Base-by-base conservation (phyloP, 164 flowering plant genomes). In the Kingdonia uniflora region DNA sequence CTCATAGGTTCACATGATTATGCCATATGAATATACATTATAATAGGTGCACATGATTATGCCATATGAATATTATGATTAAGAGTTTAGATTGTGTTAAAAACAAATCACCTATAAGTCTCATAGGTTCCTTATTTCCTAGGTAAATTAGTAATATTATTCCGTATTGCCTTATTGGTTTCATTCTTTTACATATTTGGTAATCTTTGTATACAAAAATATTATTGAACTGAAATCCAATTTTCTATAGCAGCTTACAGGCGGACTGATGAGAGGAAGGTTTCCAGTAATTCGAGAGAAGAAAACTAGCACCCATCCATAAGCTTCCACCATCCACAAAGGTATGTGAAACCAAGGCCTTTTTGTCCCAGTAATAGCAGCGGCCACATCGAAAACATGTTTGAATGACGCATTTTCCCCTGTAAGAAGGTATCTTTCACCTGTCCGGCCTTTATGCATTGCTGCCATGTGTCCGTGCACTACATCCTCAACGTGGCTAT, bases 391-490 rank as follows among this genome's bases (percentile, higher is more conserved):
- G 71, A 92, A 85, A 44, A 84, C 84, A 41, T 73, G 73, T 59
- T 47, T 71, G 54, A 87, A 82, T 1, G 98, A 87, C 54, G 92
- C 88, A 71, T 85, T 87, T 66, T 92, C 96, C 46, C 98, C 98
- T 0, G 96, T 85, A 51, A 92, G 87, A 17, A 85, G 75, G 62
- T 87, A 87, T 60, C 96, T 72, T 70, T 87, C 87, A 59, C 98
- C 95, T 0, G 47, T 53, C 29, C 69, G 68, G 43, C 95, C 98
- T 75, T 76, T 77, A 14, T 66, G 57, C 80, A 87, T 62, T 37
- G 94, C 98, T 45, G 79, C 80, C 42, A 92, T 68, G 51, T 85
- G 98, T 23, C 98, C 96, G 41, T 78, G 69, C 15, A 72, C 94
- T 11, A 92, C 95, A 73, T 87, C 96, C 57, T 84, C 95, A 42